Conservation (phyloP, 1,139 yeast species). For the Magnusiomyces ingens region DNA sequence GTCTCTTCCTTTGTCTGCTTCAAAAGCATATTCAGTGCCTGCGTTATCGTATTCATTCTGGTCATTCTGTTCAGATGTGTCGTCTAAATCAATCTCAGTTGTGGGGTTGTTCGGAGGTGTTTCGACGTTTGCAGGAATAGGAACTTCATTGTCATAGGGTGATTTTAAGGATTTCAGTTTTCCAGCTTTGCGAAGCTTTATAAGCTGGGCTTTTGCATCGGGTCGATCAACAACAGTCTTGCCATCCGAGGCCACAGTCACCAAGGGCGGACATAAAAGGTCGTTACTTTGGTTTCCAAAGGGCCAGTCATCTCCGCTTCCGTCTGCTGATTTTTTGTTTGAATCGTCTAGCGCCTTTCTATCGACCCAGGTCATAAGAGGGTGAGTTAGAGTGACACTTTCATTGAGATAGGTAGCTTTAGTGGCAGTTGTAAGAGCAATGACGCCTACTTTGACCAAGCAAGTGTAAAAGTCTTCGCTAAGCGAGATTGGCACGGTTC, state of each 20-base stretch:
- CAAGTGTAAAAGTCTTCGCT: conserved; percentile 64
- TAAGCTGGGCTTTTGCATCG: background rate
- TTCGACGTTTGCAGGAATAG: conserved; percentile 10
- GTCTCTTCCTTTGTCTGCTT: too few species aligned
- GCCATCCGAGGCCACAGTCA: background rate
- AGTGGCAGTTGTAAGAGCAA: conserved; percentile 62
- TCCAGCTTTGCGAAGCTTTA: background rate
- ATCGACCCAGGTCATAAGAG: conserved; percentile 59
- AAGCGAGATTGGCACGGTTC: conserved; percentile 32
- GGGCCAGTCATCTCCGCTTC: background rate
- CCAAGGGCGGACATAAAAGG: background rate
- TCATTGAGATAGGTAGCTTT: conserved; percentile 60
- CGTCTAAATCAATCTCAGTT: background rate
- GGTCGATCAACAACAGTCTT: background rate
- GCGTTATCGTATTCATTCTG: too few species aligned
- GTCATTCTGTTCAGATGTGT: too few species aligned
- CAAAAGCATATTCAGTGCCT: too few species aligned
- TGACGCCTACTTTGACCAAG: conserved; percentile 51
- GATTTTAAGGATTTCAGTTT: background rate
- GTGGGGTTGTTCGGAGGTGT: background rate
- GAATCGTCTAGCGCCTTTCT: conserved; percentile 3
- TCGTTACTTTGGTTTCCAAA: background rate
- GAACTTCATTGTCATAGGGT: conserved; percentile 11
- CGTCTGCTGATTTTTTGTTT: background rate
- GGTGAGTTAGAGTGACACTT: conserved; percentile 43